These are phyloP conservation scores for Begonia peltatifolia DNA, from an alignment of 306 rosid species.

Conservation along the genomic window DNA sequence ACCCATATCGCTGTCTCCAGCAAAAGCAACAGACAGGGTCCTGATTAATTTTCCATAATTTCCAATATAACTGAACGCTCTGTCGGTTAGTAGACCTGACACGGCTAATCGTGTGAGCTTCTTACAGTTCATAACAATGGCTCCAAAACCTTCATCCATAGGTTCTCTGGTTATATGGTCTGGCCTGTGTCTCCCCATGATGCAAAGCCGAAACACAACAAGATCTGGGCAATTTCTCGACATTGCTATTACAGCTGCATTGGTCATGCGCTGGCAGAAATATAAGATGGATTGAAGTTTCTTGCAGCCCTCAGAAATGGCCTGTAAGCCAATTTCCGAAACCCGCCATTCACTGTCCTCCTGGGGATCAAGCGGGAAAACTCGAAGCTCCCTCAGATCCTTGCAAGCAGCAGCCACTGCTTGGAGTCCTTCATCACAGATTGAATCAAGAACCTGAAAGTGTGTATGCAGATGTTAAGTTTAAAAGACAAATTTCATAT, in stretches of 20 bases:
- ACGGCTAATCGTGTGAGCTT: constrained; percentile 82
- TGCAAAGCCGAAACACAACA: constrained; percentile 71
- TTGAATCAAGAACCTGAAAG: constrained; percentile 61
- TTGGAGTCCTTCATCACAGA: constrained; percentile 75
- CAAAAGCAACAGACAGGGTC: constrained; percentile 79
- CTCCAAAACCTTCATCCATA: constrained; percentile 91
- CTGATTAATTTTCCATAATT: constrained; percentile 53
- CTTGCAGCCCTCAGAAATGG: constrained; percentile 80
- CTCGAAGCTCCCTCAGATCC: constrained; percentile 66
- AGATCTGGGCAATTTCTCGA: constrained; percentile 76
- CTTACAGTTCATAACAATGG: constrained; percentile 83
- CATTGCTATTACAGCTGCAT: constrained; percentile 75
- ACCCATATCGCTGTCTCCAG: constrained; percentile 56
- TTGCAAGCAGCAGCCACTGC: constrained; percentile 77
- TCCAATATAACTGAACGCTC: constrained; percentile 57
- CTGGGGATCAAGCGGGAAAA: constrained; percentile 40
- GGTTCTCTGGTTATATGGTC: constrained; percentile 47
- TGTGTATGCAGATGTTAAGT: constrained; percentile 11
- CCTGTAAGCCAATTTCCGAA: constrained; percentile 66
- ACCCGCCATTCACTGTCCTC: constrained; percentile 67
- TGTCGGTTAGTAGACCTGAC: constrained; percentile 75
- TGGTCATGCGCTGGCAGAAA: constrained; percentile 75
- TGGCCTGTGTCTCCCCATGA: constrained; percentile 55
- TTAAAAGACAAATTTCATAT: constrained; percentile 4
- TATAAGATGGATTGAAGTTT: constrained; percentile 57